Conservation (phyloP, 2,329 filamentous ascomycete species). For the Aspergillus sojae region DNA sequence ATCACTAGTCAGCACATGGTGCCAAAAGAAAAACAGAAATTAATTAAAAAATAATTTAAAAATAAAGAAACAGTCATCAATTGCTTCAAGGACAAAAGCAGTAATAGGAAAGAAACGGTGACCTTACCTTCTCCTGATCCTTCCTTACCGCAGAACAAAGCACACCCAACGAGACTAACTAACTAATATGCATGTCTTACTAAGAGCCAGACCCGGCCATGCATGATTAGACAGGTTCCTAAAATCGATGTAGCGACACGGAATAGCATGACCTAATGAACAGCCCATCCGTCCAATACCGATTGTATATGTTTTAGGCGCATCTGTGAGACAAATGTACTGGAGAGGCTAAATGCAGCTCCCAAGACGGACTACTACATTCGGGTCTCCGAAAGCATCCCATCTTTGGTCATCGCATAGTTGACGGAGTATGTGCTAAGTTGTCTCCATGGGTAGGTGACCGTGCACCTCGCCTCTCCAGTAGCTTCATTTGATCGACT, state of each 20-base stretch:
- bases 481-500: background rate
- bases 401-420: background rate
- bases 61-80: no score
- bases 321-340: background rate
- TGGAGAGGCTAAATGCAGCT: slow-evolving; percentile 3
- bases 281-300: slow-evolving; percentile 11
- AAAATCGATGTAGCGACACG: background rate
- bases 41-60: background rate
- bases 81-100: background rate
- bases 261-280: background rate
- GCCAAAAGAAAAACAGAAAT: background rate
- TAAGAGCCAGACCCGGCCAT: background rate
- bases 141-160: background rate
- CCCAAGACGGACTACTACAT: slow-evolving; percentile 5
- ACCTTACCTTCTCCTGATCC: background rate
- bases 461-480: background rate
- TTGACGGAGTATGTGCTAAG: background rate
- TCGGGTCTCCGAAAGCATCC: background rate
- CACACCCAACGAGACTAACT: background rate
- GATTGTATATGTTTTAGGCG: slow-evolving; percentile 19
- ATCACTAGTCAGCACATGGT: background rate
- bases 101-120: background rate
- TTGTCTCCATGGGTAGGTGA: background rate
- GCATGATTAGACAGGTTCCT: slow-evolving; percentile 5
- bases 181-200: slow-evolving; percentile 14